A percentile compares a stretch with the other conserved stretches of the same genome.
phyloP scores from a whole-genome alignment of 345 rosid genomes.

The Cardiospermum halicacabum region DNA sequence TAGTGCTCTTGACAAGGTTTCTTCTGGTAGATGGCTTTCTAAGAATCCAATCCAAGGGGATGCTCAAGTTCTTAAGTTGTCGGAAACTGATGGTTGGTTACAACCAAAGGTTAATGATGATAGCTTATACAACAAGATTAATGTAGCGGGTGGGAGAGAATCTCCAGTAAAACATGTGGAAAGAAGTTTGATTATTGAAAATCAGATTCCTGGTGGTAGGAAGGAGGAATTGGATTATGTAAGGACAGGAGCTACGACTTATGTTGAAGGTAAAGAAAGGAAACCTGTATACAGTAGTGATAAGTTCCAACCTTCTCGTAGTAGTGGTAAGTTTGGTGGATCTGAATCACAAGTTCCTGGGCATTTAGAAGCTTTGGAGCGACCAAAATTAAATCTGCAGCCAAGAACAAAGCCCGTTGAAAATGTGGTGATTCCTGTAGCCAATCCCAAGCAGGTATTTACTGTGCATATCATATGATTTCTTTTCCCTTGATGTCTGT shows the following conservation, averaged over 20 bases:
- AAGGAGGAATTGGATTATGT: slow-evolving; percentile 39
- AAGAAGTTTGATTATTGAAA: slow-evolving; percentile 30
- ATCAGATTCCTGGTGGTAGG: slow-evolving; percentile 33
- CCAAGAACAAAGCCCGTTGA: slow-evolving; percentile 64
- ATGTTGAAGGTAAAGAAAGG: slow-evolving; percentile 42
- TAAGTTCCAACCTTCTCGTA: slow-evolving; percentile 27
- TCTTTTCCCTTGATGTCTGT: not conserved
- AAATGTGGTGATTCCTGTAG: slow-evolving; percentile 32
- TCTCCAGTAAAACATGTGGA: slow-evolving; percentile 33
- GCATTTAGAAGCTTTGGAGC: slow-evolving; percentile 42
- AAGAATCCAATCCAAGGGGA: slow-evolving; percentile 45
- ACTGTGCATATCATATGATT: not conserved
- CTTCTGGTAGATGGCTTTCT: slow-evolving; percentile 78
- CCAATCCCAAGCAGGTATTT: slow-evolving; percentile 43
- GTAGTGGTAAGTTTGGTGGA: slow-evolving; percentile 38
- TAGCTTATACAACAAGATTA: slow-evolving; percentile 17
- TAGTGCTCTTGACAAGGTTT: slow-evolving; percentile 66
- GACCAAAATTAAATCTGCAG: slow-evolving; percentile 66
- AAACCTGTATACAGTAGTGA: slow-evolving; percentile 24
- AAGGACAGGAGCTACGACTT: slow-evolving; percentile 20
- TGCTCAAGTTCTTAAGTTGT: slow-evolving; percentile 41
- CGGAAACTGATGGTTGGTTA: slow-evolving; percentile 35
- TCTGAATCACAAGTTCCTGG: slow-evolving; percentile 30
- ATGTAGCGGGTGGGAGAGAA: slow-evolving; percentile 30
- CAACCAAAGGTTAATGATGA: slow-evolving; percentile 28